Conservation (phyloP, 805 yeast genomes). For the Yarrowia sp. region DNA sequence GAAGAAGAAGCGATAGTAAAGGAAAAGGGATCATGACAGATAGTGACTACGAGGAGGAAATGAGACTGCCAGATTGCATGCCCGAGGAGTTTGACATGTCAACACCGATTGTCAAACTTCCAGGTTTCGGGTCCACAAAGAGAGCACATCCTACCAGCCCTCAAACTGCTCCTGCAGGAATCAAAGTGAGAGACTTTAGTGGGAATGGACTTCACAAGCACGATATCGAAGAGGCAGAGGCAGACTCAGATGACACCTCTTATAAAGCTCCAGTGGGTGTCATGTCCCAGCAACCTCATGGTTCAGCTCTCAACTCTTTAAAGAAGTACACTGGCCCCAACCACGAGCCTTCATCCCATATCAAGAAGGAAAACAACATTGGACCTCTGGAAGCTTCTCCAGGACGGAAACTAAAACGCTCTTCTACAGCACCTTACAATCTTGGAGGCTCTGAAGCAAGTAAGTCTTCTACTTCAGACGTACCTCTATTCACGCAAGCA, state of each 20-base stretch:
- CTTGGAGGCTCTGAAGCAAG: constrained; percentile 5
- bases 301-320: constrained; percentile 1
- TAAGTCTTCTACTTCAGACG: constrained; percentile 5
- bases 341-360: not conserved
- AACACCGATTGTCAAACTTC: constrained; percentile 20
- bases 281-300: constrained; percentile 15
- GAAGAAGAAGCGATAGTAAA: constrained; percentile 11
- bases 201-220: not conserved
- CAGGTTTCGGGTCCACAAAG: not conserved
- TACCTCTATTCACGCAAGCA: constrained; percentile 17
- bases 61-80: not conserved
- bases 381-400: not conserved
- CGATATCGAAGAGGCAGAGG: not conserved
- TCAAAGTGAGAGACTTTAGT: constrained; percentile 12
- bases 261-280: constrained; percentile 25
- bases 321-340: constrained; percentile 11
- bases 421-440: constrained; percentile 11
- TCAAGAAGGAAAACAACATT: not conserved
- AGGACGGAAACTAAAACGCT: not conserved
- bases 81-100: not conserved
- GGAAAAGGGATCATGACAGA: constrained; percentile 28
- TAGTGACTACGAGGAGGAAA: constrained; percentile 27
- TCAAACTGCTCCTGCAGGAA: not conserved
- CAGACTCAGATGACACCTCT: not conserved
- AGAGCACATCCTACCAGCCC: not conserved